phyloP scores from a whole-genome alignment of 768 basidiomycete genomes.

The Trametes meyenii region DNA sequence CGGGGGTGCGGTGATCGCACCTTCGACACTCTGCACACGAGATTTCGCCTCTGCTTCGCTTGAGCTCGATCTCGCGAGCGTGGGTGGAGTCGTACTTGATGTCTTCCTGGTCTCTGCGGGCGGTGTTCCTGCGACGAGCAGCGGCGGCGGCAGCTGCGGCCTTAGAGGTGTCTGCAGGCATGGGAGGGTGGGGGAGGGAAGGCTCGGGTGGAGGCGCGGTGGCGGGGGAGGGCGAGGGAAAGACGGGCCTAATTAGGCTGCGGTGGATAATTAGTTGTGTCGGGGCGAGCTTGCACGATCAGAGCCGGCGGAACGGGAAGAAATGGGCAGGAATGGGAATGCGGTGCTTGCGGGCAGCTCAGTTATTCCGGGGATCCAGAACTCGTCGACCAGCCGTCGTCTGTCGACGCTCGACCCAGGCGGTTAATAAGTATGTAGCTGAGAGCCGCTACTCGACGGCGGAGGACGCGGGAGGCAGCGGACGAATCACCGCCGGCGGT shows the following conservation, averaged over 20 bases:
- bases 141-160: constrained; percentile 21
- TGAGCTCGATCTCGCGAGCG: constrained; percentile 63
- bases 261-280: constrained; percentile 21
- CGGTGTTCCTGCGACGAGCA: constrained; percentile 27
- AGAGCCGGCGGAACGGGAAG: constrained; percentile 18
- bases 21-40: constrained; percentile 80
- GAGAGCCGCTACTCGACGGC: too few species aligned
- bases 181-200: constrained; percentile 16
- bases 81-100: constrained; percentile 30
- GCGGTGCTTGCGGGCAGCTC: neutral
- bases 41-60: constrained; percentile 74
- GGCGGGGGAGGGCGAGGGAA: constrained; percentile 2
- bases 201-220: constrained; percentile 16
- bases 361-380: neutral
- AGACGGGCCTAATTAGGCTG: constrained; percentile 13
- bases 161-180: constrained; percentile 32
- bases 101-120: constrained; percentile 30
- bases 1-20: constrained; percentile 51
- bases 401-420: too few species aligned
- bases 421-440: too few species aligned
- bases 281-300: constrained; percentile 7
- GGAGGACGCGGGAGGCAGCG: too few species aligned
- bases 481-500: too few species aligned
- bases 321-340: neutral
- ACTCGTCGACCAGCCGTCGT: neutral